Evolutionary conservation across 1,284 basidiomycete genomes (phyloP), one percentile per base, ranked within the genome.

Genomic region (Irpex sp.): DNA sequence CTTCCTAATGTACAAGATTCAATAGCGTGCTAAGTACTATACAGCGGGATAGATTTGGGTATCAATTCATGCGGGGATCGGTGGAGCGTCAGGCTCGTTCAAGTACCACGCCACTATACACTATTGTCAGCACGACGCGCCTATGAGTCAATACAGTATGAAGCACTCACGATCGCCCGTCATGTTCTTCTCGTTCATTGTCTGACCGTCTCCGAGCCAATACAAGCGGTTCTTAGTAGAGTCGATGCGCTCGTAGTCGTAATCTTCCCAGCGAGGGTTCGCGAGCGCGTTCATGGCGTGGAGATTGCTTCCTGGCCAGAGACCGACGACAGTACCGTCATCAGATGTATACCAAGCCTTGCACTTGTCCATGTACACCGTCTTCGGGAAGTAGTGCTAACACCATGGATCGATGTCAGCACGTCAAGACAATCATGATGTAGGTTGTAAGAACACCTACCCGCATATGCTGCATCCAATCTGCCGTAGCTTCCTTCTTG

Each of bases 291-390:
- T 78, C 3, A 78, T 74, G 1, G 81, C 82, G 61, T 86, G 84
- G 8, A 86, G 72, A 51, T 77, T 76, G 0, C 84, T 85, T 11
- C 83, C 82, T 17, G 86, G 50, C 84, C 84, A 89, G 3, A 88
- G 74, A 0, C 77, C 85, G n/a, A 79, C 78, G 1, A 88, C 76
- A 0, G 83, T 78, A 1, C 87, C 86, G 62, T 86, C 81, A 3
- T 85, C 85, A 51, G 75, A 77, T 70, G 88, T 89, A 68, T 89
- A 89, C 88, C 88, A 90, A 1, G 85, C 85, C 5, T 80, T 77
- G 68, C 87, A 88, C 62, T 82, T 81, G 61, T 81, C 80, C 37
- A 79, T 79, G 69, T 81, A 88, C 1, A 88, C 84, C 2, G 84
- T 86, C 83, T 69, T 78, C 9, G 79, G 81, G 73, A 84, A 84